Percentiles rank a stretch among this genome's conserved stretches.
Evolutionary conservation across 495 filamentous ascomycete genomes (phyloP).

Genomic region (Parathielavia hyrcaniae): DNA sequence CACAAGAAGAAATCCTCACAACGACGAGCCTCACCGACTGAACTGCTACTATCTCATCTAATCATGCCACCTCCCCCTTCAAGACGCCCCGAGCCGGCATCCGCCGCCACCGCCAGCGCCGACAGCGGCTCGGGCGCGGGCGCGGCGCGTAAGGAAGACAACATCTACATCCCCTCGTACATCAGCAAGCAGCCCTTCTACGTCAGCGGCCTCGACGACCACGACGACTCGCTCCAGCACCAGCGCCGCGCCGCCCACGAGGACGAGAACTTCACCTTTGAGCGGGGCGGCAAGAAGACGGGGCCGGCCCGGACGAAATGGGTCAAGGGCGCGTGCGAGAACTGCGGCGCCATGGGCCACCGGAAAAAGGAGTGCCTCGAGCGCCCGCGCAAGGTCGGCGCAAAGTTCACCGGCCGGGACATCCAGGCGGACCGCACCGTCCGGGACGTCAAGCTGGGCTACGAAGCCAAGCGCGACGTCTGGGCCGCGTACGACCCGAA

Average conservation of each 20-base stretch:
- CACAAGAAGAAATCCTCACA: not conserved
- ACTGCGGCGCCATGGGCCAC: conserved; percentile 95
- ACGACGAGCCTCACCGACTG: not conserved
- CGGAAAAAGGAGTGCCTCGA: conserved; percentile 90
- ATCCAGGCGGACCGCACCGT: conserved; percentile 91
- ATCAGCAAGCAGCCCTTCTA: conserved; percentile 99
- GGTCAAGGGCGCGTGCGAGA: conserved; percentile 95
- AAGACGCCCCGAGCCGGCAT: conserved; percentile 13
- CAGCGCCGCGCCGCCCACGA: conserved; percentile 66
- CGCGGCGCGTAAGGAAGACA: conserved; percentile 67
- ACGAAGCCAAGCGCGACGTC: conserved; percentile 97
- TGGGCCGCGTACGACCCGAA: conserved; percentile 94
- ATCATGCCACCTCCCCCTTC: conserved; percentile 21
- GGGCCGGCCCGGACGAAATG: conserved; percentile 89
- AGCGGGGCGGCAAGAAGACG: conserved; percentile 64
- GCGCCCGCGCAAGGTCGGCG: conserved; percentile 82
- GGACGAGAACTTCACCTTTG: conserved; percentile 55
- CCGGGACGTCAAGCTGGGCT: conserved; percentile 76
- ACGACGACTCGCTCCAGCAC: conserved; percentile 91
- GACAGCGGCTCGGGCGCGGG: conserved; percentile 35
- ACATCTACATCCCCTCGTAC: conserved; percentile 98
- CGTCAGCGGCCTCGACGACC: conserved; percentile 67
- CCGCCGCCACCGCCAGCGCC: conserved; percentile 10
- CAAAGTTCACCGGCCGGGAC: conserved; percentile 85
- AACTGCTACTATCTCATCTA: not conserved